Conservation (phyloP, 257 asterid genomes). For the Rehmannia glutinosa region DNA sequence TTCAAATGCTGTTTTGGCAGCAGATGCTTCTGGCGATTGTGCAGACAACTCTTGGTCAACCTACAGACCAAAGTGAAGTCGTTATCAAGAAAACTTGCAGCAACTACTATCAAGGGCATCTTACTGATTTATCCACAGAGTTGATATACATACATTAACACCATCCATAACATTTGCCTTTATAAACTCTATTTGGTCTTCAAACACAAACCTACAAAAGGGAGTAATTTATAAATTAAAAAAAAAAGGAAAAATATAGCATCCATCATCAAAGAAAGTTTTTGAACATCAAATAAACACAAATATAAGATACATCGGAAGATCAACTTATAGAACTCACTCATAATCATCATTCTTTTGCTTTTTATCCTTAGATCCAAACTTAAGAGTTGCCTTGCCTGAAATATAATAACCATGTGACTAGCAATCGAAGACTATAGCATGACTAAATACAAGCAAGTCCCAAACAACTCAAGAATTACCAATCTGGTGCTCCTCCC, state of each 20-base stretch:
- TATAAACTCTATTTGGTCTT: constrained; percentile 92
- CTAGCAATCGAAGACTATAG: constrained; percentile 21
- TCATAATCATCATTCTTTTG: constrained; percentile 61
- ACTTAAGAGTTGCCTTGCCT: constrained; percentile 86
- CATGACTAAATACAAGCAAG: not conserved
- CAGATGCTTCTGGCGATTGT: constrained; percentile 47
- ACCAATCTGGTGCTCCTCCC: constrained; percentile 99
- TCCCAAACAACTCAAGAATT: constrained; percentile 13
- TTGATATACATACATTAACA: constrained; percentile 51
- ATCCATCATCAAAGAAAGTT: too few species aligned
- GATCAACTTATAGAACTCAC: constrained; percentile 45
- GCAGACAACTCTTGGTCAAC: constrained; percentile 51
- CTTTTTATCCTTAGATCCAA: constrained; percentile 72
- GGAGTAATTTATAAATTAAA: not conserved
- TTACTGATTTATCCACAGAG: not conserved
- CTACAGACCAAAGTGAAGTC: constrained; percentile 34
- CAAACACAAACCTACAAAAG: constrained; percentile 74
- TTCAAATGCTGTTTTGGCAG: constrained; percentile 72
- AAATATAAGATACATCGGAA: constrained; percentile 12
- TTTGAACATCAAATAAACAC: too few species aligned
- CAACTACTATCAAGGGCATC: not conserved
- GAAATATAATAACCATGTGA: constrained; percentile 23
- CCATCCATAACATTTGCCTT: constrained; percentile 85
- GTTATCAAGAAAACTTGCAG: not conserved
- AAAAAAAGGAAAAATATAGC: not conserved